phyloP scores from a whole-genome alignment of 139 green algal genomes.

The Closterium sp. region DNA sequence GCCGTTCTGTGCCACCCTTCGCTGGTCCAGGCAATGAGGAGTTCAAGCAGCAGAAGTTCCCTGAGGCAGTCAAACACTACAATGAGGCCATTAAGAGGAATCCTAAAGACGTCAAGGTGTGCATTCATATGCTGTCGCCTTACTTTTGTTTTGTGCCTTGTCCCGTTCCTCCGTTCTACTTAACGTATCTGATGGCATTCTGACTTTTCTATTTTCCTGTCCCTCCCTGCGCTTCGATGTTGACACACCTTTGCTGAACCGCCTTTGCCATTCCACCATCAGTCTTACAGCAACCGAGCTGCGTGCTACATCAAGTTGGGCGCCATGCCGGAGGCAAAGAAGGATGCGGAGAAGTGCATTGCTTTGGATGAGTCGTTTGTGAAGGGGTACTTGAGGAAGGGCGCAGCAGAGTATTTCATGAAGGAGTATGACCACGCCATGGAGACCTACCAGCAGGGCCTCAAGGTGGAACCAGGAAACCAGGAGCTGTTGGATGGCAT shows the following conservation, averaged over 20 bases:
- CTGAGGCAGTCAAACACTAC: conserved; percentile 92
- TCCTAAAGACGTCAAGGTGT: conserved; percentile 91
- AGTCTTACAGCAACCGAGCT: conserved; percentile 86
- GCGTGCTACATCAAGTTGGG: conserved; percentile 99
- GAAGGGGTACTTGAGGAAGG: conserved; percentile 86
- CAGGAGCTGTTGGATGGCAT: conserved; percentile 91
- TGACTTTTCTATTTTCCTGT: background rate
- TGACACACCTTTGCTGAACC: background rate
- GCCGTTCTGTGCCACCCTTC: background rate
- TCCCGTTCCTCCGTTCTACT: background rate
- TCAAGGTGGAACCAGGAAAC: conserved; percentile 85
- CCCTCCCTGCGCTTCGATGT: background rate
- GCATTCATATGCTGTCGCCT: background rate
- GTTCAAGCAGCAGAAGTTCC: conserved; percentile 90
- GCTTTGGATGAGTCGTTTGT: conserved; percentile 84
- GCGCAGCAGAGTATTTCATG: conserved; percentile 93
- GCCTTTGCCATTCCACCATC: background rate
- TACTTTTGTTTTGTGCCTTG: background rate
- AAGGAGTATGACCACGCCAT: conserved; percentile 84
- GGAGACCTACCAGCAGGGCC: conserved; percentile 65
- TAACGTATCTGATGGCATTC: background rate
- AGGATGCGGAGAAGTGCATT: conserved; percentile 94
- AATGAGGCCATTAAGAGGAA: conserved; percentile 93
- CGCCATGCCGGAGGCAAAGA: conserved; percentile 85
- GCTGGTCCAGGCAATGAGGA: conserved; percentile 75